phyloP scores from a whole-genome alignment of 495 filamentous ascomycete genomes.

The Neurospora sp. region DNA sequence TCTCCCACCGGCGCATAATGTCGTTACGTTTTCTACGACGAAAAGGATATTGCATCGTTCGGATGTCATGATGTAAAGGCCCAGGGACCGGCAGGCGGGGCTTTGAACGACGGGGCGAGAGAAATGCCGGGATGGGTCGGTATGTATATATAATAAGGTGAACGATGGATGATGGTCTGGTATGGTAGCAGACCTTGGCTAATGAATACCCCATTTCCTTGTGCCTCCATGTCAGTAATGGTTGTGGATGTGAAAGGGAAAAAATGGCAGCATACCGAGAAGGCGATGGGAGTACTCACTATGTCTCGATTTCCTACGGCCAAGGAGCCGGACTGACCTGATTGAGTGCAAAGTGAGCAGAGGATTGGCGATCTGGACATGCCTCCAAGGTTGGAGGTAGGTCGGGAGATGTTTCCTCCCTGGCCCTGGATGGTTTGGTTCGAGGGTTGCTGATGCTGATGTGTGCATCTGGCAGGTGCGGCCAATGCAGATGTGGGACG shows the following conservation, averaged over 20 bases:
- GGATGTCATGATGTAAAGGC: background rate
- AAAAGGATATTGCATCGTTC: background rate
- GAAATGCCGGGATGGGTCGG: background rate
- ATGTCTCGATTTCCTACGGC: too few species aligned
- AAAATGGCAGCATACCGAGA: background rate
- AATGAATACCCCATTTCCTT: background rate
- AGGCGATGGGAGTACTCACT: background rate
- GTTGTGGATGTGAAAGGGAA: background rate
- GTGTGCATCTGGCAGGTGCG: background rate
- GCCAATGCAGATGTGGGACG: background rate
- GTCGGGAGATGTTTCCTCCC: too few species aligned
- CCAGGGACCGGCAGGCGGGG: background rate
- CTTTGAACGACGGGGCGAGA: background rate
- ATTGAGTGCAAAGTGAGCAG: too few species aligned
- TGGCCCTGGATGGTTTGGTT: too few species aligned
- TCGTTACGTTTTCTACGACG: background rate
- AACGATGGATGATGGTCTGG: background rate
- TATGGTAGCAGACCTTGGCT: background rate
- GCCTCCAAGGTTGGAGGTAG: too few species aligned
- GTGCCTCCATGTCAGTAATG: background rate
- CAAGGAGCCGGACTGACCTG: too few species aligned
- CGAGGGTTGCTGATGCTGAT: too few species aligned
- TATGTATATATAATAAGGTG: background rate
- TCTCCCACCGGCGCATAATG: background rate
- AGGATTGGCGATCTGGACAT: too few species aligned